Percentiles rank a stretch among this genome's conserved stretches.
Evolutionary conservation across 2,329 filamentous ascomycete species (phyloP).

Genomic region (Sordariomycetes sp.): DNA sequence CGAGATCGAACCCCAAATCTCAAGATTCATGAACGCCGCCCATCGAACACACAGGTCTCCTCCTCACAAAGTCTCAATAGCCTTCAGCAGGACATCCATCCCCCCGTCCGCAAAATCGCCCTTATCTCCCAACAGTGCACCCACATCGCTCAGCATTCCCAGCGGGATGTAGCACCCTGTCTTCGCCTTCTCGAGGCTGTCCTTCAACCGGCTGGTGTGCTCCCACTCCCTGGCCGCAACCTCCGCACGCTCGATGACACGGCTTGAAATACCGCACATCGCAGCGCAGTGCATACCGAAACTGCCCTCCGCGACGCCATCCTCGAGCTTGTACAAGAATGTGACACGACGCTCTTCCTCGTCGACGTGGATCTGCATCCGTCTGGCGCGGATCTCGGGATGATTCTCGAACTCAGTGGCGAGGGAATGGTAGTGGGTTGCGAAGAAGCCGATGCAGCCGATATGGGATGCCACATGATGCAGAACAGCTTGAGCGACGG

Average conservation of each 20-base stretch:
- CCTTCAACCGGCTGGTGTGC: constrained; percentile 82
- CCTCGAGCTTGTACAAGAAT: constrained; percentile 89
- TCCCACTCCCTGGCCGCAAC: constrained; percentile 88
- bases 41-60: too few species aligned
- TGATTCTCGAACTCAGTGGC: constrained; percentile 85
- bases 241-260: constrained; percentile 80
- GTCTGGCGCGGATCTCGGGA: constrained; percentile 74
- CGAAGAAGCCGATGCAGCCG: constrained; percentile 92
- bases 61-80: constrained; percentile 48
- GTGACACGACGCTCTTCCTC: constrained; percentile 79
- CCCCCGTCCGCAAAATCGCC: constrained; percentile 39
- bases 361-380: constrained; percentile 95
- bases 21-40: too few species aligned
- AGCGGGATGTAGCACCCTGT: constrained; percentile 75
- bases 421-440: constrained; percentile 92
- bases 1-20: too few species aligned
- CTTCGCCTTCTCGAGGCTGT: constrained; percentile 74
- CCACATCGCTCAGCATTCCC: constrained; percentile 80
- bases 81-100: constrained; percentile 49
- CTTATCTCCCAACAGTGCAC: constrained; percentile 59
- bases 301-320: constrained; percentile 88
- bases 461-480: constrained; percentile 92
- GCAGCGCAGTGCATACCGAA: constrained; percentile 99
- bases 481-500: constrained; percentile 93
- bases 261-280: constrained; percentile 87